Base-by-base conservation (phyloP, 495 filamentous ascomycete species). In the Aspergillus carlsbadensis region DNA sequence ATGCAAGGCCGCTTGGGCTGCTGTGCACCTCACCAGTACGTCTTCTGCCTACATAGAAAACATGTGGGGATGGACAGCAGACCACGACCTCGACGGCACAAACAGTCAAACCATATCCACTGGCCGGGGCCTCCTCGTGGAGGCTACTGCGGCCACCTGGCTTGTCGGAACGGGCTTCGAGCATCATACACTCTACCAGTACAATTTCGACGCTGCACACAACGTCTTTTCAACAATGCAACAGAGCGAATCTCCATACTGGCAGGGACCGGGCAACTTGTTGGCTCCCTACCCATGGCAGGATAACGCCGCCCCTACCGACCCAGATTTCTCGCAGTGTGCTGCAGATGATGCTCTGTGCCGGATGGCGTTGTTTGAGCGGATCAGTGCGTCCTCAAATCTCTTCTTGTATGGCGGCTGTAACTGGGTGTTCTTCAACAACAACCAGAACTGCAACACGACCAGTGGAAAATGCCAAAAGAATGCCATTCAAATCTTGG, bases 31-130 rank as follows among this genome's bases (percentile, higher is more conserved):
- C 3, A 76, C 73, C 1, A 43, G 57, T 6, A 73, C 71, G 3
- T 73, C 75, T 1, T 80, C 77, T 2, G 74, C 68, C 7, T 86
- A 84, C 52, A 69, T 85, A 34, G 81, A 85, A 58, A 78, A 81
- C 59, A 71, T 84, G 62, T 84, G 82, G 81, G 77, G 75, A 48
- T 84, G 81, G 82, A 80, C 78, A 6, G 79, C 78, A 0, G 80
- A 83, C 57, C 81, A 82, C 60, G 69, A 73, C 29, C 71, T 83
- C 0, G 78, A 83, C 49, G 65, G 68, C 15, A 51, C 54, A 14
- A 64, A 61, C 41, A 53, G 54, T 0, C 75, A 78, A 18, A 72
- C 64, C 41, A 81, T 84, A 52, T 68, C 77, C 48, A 77, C 74
- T 3, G 81, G 77, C 10, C 74, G 81, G 6, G 80, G 80, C 8